Conservation (phyloP, 805 yeast genomes). For the Lachancea thermotolerans region DNA sequence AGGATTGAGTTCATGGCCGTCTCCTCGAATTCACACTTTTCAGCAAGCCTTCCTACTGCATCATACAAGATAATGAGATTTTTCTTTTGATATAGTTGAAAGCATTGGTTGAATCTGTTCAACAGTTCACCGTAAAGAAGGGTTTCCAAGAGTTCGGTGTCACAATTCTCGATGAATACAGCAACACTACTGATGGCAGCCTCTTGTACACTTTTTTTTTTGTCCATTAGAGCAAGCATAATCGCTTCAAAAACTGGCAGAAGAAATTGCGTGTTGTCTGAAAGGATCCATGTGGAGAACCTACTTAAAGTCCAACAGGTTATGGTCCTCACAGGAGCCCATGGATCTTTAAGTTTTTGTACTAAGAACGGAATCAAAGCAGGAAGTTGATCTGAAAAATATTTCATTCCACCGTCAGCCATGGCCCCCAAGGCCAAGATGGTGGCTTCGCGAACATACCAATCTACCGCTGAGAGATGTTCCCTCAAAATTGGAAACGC, state of each 20-base stretch:
- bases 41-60: conserved; percentile 84
- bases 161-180: conserved; percentile 72
- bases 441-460: conserved; percentile 92
- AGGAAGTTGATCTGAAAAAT: conserved; percentile 66
- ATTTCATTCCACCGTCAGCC: conserved; percentile 78
- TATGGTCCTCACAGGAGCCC: conserved; percentile 85
- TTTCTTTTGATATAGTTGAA: conserved; percentile 70
- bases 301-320: conserved; percentile 94
- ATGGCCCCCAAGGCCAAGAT: conserved; percentile 93
- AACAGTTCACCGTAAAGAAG: conserved; percentile 58
- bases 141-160: conserved; percentile 51
- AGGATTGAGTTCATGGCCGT: conserved; percentile 54
- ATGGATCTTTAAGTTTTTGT: conserved; percentile 64
- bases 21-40: conserved; percentile 54
- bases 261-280: conserved; percentile 63
- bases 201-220: conserved; percentile 89
- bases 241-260: conserved; percentile 74
- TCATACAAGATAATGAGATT: conserved; percentile 81
- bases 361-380: conserved; percentile 78
- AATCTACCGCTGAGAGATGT: conserved; percentile 58
- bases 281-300: conserved; percentile 74
- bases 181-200: conserved; percentile 87
- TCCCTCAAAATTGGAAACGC: conserved; percentile 72
- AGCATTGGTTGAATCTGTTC: conserved; percentile 65
- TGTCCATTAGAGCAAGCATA: conserved; percentile 68